Percentiles rank a stretch among this genome's conserved stretches.
Evolutionary conservation across 2,329 filamentous ascomycete species (phyloP).

Genomic region (Celoporthe dispersa): DNA sequence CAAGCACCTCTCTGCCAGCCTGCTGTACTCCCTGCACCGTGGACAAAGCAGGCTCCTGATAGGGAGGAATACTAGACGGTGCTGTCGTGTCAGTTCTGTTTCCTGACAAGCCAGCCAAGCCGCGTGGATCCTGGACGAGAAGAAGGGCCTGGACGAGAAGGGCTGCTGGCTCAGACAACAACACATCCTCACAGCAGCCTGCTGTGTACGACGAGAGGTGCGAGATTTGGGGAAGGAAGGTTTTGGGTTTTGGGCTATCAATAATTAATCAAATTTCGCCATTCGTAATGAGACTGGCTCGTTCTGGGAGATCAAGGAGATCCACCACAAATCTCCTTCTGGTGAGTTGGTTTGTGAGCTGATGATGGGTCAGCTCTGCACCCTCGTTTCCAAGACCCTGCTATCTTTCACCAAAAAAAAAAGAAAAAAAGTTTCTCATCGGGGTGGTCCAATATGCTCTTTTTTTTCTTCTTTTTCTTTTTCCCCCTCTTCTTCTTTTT

Average conservation of each 20-base stretch:
- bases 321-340: neutral
- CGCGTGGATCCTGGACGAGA: neutral
- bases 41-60: neutral
- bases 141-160: neutral
- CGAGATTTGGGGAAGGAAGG: too few species aligned
- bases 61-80: neutral
- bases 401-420: too few species aligned
- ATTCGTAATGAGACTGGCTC: slow-evolving; percentile 1
- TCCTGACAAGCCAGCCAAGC: neutral
- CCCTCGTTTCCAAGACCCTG: neutral
- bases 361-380: neutral
- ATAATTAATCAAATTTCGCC: slow-evolving; percentile 1
- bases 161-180: neutral
- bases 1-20: neutral
- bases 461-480: too few species aligned
- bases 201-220: too few species aligned
- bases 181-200: neutral
- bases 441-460: too few species aligned
- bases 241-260: neutral
- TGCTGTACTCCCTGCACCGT: neutral
- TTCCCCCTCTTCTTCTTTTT: too few species aligned
- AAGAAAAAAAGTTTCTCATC: neutral
- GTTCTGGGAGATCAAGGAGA: neutral
- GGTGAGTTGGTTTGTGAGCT: neutral
- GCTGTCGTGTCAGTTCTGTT: neutral